phyloP scores from a whole-genome alignment of 768 basidiomycete genomes.

The Podaxis pistillaris region DNA sequence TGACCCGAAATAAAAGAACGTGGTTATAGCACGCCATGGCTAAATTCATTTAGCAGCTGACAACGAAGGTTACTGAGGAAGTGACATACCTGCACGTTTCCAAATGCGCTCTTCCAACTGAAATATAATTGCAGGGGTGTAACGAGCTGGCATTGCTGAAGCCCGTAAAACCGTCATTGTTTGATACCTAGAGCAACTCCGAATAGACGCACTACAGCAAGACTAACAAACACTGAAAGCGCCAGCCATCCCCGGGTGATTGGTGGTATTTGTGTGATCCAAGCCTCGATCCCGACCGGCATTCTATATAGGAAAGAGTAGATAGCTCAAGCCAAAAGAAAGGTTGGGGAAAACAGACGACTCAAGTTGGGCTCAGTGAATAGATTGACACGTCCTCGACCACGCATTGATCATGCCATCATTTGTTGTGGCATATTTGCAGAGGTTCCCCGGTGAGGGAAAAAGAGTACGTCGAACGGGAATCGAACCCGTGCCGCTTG shows the following conservation, averaged over 20 bases:
- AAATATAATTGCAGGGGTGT: constrained; percentile 92
- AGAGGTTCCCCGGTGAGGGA: background rate
- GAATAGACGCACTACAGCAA: constrained; percentile 76
- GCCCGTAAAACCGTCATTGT: constrained; percentile 4
- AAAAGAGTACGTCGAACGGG: constrained; percentile 57
- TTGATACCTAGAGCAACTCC: background rate
- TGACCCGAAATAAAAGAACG: constrained; percentile 95
- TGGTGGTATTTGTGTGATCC: constrained; percentile 90
- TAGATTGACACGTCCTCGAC: constrained; percentile 4
- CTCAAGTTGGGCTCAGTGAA: background rate
- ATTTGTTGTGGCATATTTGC: background rate
- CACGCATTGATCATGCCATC: background rate
- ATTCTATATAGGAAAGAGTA: constrained; percentile 30
- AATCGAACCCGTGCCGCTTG: constrained; percentile 79
- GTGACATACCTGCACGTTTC: constrained; percentile 70
- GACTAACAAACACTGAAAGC: constrained; percentile 73
- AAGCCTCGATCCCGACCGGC: constrained; percentile 86
- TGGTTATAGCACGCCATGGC: constrained; percentile 88
- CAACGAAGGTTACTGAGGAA: background rate
- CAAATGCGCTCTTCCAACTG: constrained; percentile 82
- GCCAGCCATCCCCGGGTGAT: constrained; percentile 86
- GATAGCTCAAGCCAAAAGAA: background rate
- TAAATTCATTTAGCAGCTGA: constrained; percentile 28
- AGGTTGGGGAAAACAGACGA: constrained; percentile 1
- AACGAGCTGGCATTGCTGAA: constrained; percentile 88